Evolutionary conservation across 495 filamentous ascomycete species (phyloP).

Genomic region (Hypoxylon crocopeplum): DNA sequence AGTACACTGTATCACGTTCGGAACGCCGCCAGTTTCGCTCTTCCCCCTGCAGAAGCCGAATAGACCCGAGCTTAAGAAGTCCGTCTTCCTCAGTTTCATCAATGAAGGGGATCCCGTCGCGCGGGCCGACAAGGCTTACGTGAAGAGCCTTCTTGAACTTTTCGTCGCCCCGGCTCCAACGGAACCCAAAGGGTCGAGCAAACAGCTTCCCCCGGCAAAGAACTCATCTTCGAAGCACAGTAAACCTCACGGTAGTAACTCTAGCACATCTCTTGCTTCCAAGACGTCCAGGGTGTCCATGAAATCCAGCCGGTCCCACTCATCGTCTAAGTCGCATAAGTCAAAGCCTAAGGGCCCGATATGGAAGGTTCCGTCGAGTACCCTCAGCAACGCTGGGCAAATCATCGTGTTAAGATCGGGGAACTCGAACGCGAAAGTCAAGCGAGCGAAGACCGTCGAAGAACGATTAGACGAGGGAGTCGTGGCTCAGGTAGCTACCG

Average conservation of each 20-base stretch:
- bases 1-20: constrained; percentile 83
- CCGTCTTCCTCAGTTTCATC: constrained; percentile 75
- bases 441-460: constrained; percentile 48
- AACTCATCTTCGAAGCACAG: constrained; percentile 12
- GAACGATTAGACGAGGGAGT: constrained; percentile 56
- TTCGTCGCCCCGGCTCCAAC: constrained; percentile 68
- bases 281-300: constrained; percentile 34
- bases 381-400: constrained; percentile 70
- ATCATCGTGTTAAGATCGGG: constrained; percentile 67
- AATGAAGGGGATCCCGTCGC: constrained; percentile 87
- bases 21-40: constrained; percentile 76
- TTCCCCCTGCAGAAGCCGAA: constrained; percentile 67
- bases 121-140: constrained; percentile 75
- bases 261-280: constrained; percentile 39
- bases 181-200: constrained; percentile 18
- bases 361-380: constrained; percentile 68
- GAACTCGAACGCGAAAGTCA: constrained; percentile 40
- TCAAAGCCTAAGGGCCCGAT: constrained; percentile 38
- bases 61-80: constrained; percentile 59
- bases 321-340: constrained; percentile 29
- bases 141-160: constrained; percentile 72
- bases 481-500: constrained; percentile 67
- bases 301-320: constrained; percentile 23
- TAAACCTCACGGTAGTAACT: constrained; percentile 33
- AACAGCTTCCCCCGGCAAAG: constrained; percentile 15